phyloP scores from a whole-genome alignment of 2,329 filamentous ascomycete genomes.

The Didymosphaeria variabile region DNA sequence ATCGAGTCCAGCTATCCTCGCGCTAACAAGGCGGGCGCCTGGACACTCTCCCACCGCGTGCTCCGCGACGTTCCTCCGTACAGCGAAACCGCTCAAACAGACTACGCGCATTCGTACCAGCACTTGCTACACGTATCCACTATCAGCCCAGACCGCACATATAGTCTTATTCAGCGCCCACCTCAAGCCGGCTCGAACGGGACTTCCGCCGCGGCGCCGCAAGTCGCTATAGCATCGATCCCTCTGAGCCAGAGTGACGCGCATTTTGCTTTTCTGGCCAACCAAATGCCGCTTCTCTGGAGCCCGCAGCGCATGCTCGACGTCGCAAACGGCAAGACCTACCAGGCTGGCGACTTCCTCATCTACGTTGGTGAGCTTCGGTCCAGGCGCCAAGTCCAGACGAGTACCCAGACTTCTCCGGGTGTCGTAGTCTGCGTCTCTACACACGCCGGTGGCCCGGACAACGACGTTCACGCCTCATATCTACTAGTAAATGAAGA shows the following conservation, averaged over 20 bases:
- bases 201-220: neutral
- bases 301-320: slow-evolving; percentile 32
- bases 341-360: slow-evolving; percentile 33
- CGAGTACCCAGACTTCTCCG: slow-evolving; percentile 30
- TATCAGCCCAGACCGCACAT: slow-evolving; percentile 31
- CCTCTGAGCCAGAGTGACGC: slow-evolving; percentile 35
- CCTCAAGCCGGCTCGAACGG: slow-evolving; percentile 6
- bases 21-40: slow-evolving; percentile 29
- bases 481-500: slow-evolving; percentile 17
- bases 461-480: slow-evolving; percentile 8
- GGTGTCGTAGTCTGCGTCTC: slow-evolving; percentile 43
- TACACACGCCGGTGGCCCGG: slow-evolving; percentile 22
- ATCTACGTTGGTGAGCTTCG: slow-evolving; percentile 43
- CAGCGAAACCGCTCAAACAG: slow-evolving; percentile 26
- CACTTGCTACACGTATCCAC: slow-evolving; percentile 41
- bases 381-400: slow-evolving; percentile 28
- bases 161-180: slow-evolving; percentile 35
- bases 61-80: slow-evolving; percentile 43
- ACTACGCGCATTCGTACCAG: slow-evolving; percentile 36
- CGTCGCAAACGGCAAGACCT: slow-evolving; percentile 32
- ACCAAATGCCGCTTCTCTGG: slow-evolving; percentile 41
- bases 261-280: slow-evolving; percentile 27
- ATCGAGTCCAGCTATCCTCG: slow-evolving; percentile 39
- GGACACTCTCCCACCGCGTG: slow-evolving; percentile 44
- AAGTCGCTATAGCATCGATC: slow-evolving; percentile 33